phyloP scores from a whole-genome alignment of 345 rosid genomes.

The Bruguiera gymnorhiza region DNA sequence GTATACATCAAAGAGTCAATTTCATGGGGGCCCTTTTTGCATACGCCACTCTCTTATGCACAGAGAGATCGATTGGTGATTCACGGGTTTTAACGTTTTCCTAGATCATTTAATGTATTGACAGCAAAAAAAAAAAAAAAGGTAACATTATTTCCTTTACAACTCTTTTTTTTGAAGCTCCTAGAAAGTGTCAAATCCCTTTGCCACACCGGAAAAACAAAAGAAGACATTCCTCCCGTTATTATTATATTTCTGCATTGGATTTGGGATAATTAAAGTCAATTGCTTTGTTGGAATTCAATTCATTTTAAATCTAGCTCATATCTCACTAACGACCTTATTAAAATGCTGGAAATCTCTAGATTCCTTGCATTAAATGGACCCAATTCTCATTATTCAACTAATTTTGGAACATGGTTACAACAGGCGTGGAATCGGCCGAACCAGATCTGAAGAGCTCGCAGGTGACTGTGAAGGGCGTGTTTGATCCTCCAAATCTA shows the following conservation, averaged over 20 bases:
- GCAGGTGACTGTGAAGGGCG: conserved; percentile 84
- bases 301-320: background rate
- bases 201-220: background rate
- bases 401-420: background rate
- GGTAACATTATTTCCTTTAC: background rate
- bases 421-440: conserved; percentile 82
- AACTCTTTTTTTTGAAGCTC: conserved; percentile 16
- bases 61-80: conserved; percentile 1
- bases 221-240: background rate
- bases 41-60: conserved; percentile 4
- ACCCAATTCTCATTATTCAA: background rate
- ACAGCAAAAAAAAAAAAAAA: too few relatives aligned
- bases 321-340: background rate
- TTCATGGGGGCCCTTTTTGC: background rate
- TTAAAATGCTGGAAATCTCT: background rate
- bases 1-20: too few relatives aligned
- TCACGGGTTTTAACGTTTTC: background rate
- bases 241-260: conserved; percentile 13
- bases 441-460: conserved; percentile 90
- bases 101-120: too few relatives aligned
- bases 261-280: conserved; percentile 17
- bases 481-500: conserved; percentile 61
- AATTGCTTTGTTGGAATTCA: conserved; percentile 4
- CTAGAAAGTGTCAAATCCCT: conserved; percentile 2
- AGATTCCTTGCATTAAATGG: background rate